Conservation (phyloP, 345 rosid genomes). For the Carallia brachiata region DNA sequence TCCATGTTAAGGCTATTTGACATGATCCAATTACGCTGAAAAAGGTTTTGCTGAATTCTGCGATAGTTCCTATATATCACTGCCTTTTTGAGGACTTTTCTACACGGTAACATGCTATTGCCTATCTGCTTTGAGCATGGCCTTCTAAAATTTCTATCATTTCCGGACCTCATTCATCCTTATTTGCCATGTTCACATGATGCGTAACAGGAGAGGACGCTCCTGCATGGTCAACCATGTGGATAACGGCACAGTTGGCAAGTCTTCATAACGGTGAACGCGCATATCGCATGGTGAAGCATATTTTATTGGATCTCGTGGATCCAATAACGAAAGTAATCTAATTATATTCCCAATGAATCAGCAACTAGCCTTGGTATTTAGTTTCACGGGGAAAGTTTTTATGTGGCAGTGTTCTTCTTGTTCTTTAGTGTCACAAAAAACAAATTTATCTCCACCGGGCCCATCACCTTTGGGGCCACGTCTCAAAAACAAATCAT, state of each 20-base stretch:
- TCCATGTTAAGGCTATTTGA: too few relatives aligned
- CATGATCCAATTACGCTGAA: too few relatives aligned
- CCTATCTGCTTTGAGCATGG: not conserved
- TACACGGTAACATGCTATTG: not conserved
- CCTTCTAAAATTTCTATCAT: not conserved
- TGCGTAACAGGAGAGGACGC: constrained; percentile 73
- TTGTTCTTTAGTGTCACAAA: too few relatives aligned
- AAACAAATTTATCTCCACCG: too few relatives aligned
- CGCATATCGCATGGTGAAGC: constrained; percentile 73
- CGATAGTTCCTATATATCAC: not conserved
- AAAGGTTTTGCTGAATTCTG: not conserved
- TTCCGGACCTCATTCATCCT: not conserved
- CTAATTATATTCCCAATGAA: constrained; percentile 11
- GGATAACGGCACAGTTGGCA: constrained; percentile 93
- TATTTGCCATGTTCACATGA: not conserved
- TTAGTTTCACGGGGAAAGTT: too few relatives aligned
- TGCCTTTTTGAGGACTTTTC: too few relatives aligned
- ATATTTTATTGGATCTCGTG: constrained; percentile 52
- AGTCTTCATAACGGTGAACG: constrained; percentile 63
- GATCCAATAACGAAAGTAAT: constrained; percentile 63
- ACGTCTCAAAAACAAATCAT: too few relatives aligned
- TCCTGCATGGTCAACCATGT: constrained; percentile 90
- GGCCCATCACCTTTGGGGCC: too few relatives aligned
- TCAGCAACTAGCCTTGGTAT: too few relatives aligned
- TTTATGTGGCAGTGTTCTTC: too few relatives aligned